Evolutionary conservation across 805 yeast genomes (phyloP).

Genomic region (Nakazawaea sp.): DNA sequence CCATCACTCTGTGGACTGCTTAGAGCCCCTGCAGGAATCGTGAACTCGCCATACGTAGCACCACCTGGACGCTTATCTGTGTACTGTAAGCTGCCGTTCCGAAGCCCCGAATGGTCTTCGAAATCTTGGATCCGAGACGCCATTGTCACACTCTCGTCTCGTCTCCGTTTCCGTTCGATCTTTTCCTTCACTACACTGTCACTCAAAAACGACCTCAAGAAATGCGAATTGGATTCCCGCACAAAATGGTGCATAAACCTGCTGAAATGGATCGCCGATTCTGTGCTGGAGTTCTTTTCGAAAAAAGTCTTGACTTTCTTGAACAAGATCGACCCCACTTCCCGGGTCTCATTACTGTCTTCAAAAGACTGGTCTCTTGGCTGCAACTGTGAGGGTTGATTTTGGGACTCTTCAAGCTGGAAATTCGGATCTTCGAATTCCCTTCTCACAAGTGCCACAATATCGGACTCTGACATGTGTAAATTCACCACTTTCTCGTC

Average conservation of each 20-base stretch:
- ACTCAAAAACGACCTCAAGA: conserved; percentile 3
- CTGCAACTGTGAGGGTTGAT: background rate
- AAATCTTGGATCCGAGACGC: background rate
- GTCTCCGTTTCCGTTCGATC: conserved; percentile 8
- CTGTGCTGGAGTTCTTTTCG: background rate
- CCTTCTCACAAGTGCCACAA: conserved; percentile 20
- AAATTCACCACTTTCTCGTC: conserved; percentile 27
- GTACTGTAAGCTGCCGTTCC: no score
- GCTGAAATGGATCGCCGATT: conserved; percentile 6
- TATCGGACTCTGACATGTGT: conserved; percentile 27
- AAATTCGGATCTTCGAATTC: conserved; percentile 9
- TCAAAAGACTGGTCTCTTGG: background rate
- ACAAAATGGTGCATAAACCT: conserved; percentile 6
- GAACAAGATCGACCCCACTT: background rate
- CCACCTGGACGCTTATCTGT: no score
- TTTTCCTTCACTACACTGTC: conserved; percentile 8
- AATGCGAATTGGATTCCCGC: conserved; percentile 3
- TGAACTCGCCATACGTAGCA: no score
- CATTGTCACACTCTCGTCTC: conserved; percentile 4
- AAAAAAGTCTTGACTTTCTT: conserved; percentile 8
- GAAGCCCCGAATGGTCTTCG: background rate
- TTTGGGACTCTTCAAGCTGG: background rate
- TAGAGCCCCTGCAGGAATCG: no score
- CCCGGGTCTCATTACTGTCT: conserved; percentile 5
- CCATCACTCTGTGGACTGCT: no score